phyloP scores from a whole-genome alignment of 768 basidiomycete species.

The Lactifluus echinatus region DNA sequence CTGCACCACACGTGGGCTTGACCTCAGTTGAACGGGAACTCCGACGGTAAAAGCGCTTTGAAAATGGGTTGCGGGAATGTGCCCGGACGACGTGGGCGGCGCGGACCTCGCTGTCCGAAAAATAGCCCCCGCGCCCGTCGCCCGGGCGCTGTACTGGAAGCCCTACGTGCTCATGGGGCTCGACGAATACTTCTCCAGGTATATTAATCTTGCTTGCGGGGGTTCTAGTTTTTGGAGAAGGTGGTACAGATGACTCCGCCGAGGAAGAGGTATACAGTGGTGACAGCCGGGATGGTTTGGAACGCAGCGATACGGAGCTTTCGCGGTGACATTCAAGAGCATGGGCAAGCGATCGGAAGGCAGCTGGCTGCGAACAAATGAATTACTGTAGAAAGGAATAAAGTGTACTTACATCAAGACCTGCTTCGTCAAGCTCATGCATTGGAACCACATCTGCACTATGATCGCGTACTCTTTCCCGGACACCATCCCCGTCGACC shows the following conservation, averaged over 20 bases:
- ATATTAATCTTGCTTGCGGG: conserved; percentile 24
- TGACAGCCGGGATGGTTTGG: neutral
- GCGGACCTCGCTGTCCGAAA: conserved; percentile 22
- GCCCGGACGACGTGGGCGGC: conserved; percentile 39
- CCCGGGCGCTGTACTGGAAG: conserved; percentile 39
- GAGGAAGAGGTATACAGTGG: conserved; percentile 3
- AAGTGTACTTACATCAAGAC: conserved; percentile 37
- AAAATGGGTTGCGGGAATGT: conserved; percentile 27
- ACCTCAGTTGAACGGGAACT: neutral
- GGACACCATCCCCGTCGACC: neutral
- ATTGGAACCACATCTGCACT: conserved; percentile 9
- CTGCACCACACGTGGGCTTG: neutral
- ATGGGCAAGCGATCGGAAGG: conserved; percentile 40
- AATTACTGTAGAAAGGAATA: neutral
- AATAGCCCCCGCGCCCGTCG: neutral
- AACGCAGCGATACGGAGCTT: conserved; percentile 15
- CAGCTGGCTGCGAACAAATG: conserved; percentile 31
- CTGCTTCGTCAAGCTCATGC: conserved; percentile 48
- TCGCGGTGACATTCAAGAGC: conserved; percentile 46
- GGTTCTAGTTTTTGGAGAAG: conserved; percentile 4
- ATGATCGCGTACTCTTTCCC: neutral
- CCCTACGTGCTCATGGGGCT: conserved; percentile 55
- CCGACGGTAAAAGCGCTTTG: conserved; percentile 3
- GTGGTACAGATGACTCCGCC: conserved; percentile 13
- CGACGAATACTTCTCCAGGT: conserved; percentile 50